Evolutionary conservation across 129 eudicot species (phyloP).

Genomic region (Cynara cardunculus): DNA sequence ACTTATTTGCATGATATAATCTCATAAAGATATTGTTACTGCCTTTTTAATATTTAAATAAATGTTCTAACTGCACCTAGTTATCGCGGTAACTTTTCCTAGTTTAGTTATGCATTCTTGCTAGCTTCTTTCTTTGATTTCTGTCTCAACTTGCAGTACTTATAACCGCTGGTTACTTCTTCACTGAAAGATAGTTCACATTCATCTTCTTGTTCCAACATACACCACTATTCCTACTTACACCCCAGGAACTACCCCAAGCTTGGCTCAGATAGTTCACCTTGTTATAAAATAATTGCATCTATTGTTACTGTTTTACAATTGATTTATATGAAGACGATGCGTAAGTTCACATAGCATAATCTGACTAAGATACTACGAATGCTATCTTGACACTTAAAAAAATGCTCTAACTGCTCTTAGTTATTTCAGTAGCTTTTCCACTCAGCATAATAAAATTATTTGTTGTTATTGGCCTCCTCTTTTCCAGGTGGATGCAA

Average conservation of each 20-base stretch:
- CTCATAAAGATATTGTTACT: neutral
- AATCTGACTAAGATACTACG: neutral
- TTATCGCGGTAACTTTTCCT: neutral
- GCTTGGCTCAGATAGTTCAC: neutral
- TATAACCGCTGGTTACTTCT: neutral
- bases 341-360: neutral
- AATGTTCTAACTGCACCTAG: neutral
- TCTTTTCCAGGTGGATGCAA: neutral
- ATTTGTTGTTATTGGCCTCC: neutral
- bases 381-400: neutral
- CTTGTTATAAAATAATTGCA: neutral
- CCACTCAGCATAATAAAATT: neutral
- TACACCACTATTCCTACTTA: neutral
- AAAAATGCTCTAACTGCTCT: neutral
- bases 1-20: neutral
- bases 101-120: neutral
- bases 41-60: neutral
- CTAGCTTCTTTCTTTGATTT: neutral
- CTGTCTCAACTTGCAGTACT: neutral
- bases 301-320: neutral
- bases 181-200: neutral
- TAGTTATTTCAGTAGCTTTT: neutral
- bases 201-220: neutral
- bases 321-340: neutral
- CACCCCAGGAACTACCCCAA: neutral